Evolutionary conservation across 805 yeast genomes (phyloP).

Genomic region (Hyphopichia homilentoma): DNA sequence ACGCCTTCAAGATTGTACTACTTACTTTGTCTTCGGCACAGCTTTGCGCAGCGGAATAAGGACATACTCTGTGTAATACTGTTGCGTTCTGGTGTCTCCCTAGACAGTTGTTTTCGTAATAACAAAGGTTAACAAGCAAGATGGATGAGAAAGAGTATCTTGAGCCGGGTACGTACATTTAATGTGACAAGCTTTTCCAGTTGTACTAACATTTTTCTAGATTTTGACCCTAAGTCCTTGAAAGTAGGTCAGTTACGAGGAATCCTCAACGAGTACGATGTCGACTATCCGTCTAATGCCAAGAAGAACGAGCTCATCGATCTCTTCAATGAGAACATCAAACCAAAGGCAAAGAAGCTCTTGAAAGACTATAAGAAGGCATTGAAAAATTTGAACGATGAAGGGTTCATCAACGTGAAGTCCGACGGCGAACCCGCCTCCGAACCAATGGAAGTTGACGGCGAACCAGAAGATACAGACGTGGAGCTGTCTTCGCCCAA

Average conservation of each 20-base stretch:
- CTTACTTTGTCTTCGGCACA: no score
- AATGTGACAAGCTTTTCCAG: not conserved
- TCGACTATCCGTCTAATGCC: slow-evolving; percentile 58
- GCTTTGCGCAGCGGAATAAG: no score
- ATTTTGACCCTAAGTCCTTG: slow-evolving; percentile 64
- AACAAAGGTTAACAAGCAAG: no score
- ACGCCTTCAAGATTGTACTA: no score
- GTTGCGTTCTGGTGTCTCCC: no score
- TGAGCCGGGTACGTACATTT: slow-evolving; percentile 17
- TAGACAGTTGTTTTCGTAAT: no score
- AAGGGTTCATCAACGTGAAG: slow-evolving; percentile 15
- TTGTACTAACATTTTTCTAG: slow-evolving; percentile 21
- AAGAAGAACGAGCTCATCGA: slow-evolving; percentile 64
- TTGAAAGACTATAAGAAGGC: slow-evolving; percentile 23
- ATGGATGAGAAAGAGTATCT: slow-evolving; percentile 22
- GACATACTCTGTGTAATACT: no score
- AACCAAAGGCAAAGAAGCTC: slow-evolving; percentile 43
- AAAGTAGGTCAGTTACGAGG: slow-evolving; percentile 70
- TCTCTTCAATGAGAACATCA: slow-evolving; percentile 54
- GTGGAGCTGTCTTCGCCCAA: no score
- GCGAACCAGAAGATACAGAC: no score
- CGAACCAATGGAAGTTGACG: slow-evolving; percentile 3
- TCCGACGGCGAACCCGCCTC: not conserved
- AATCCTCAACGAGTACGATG: slow-evolving; percentile 57
- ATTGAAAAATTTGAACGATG: slow-evolving; percentile 14